Evolutionary conservation across 345 rosid species (phyloP).

Genomic region (Pelargonium nanum): DNA sequence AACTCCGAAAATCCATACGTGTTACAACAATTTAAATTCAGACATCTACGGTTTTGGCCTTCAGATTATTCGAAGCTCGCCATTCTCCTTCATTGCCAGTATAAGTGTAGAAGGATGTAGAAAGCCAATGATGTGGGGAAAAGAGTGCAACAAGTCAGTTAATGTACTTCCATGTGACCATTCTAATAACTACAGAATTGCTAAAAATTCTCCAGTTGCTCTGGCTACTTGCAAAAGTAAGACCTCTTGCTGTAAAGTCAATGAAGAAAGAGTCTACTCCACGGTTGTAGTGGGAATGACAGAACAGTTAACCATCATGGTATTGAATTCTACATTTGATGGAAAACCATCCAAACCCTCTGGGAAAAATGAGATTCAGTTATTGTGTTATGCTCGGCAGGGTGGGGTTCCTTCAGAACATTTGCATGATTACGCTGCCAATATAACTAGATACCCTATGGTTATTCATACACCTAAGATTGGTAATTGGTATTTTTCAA

Average conservation of each 20-base stretch:
- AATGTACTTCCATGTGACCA: slow-evolving; percentile 52
- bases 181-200: slow-evolving; percentile 25
- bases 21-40: slow-evolving; percentile 3
- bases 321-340: slow-evolving; percentile 24
- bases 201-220: slow-evolving; percentile 14
- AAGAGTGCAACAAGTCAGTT: slow-evolving; percentile 74
- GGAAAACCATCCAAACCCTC: slow-evolving; percentile 23
- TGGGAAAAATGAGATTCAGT: slow-evolving; percentile 18
- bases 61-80: slow-evolving; percentile 65
- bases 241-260: slow-evolving; percentile 42
- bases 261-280: slow-evolving; percentile 52
- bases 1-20: background rate
- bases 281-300: slow-evolving; percentile 49
- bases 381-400: slow-evolving; percentile 61
- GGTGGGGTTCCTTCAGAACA: slow-evolving; percentile 65
- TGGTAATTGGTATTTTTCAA: slow-evolving; percentile 76
- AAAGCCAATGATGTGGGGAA: slow-evolving; percentile 66
- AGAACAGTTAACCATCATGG: slow-evolving; percentile 47
- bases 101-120: slow-evolving; percentile 81
- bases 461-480: slow-evolving; percentile 52
- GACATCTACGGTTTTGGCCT: slow-evolving; percentile 17
- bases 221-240: slow-evolving; percentile 53
- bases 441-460: slow-evolving; percentile 42
- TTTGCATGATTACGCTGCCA: slow-evolving; percentile 61
- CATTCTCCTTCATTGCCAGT: slow-evolving; percentile 71